Conservation (phyloP, 2,329 filamentous ascomycete species). For the Verticillium dahliae region DNA sequence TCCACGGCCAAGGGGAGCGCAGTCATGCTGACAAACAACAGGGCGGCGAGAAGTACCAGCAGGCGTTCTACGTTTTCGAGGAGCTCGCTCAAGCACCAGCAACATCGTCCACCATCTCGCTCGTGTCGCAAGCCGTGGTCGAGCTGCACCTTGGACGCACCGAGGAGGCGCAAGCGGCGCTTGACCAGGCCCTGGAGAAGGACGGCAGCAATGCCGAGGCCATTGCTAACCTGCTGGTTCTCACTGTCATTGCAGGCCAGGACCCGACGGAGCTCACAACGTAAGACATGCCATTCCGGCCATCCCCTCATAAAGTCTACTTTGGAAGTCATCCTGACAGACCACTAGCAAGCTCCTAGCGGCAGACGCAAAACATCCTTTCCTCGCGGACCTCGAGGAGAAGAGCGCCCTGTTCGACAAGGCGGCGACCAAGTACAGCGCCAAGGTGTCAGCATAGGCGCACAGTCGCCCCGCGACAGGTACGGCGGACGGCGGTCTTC, state of each 20-base stretch:
- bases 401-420: slow-evolving; percentile 86
- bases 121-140: slow-evolving; percentile 83
- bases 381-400: slow-evolving; percentile 69
- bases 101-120: slow-evolving; percentile 66
- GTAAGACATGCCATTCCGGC: slow-evolving; percentile 36
- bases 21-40: slow-evolving; percentile 30
- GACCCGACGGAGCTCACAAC: slow-evolving; percentile 54
- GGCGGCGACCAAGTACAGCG: slow-evolving; percentile 77
- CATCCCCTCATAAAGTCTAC: not conserved
- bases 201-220: slow-evolving; percentile 66
- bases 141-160: slow-evolving; percentile 85
- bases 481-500: slow-evolving; percentile 2
- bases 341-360: slow-evolving; percentile 45
- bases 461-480: not conserved
- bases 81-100: slow-evolving; percentile 85
- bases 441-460: slow-evolving; percentile 60
- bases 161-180: slow-evolving; percentile 81
- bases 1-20: not conserved
- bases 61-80: slow-evolving; percentile 95
- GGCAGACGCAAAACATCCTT: slow-evolving; percentile 58
- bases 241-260: slow-evolving; percentile 72
- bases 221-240: slow-evolving; percentile 76
- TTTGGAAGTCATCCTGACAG: not conserved
- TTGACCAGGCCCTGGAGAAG: slow-evolving; percentile 73
- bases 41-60: slow-evolving; percentile 94